Percentiles rank a stretch among this genome's conserved stretches.
Evolutionary conservation across 495 filamentous ascomycete genomes (phyloP).

Genomic region (Daldinia caldariorum): DNA sequence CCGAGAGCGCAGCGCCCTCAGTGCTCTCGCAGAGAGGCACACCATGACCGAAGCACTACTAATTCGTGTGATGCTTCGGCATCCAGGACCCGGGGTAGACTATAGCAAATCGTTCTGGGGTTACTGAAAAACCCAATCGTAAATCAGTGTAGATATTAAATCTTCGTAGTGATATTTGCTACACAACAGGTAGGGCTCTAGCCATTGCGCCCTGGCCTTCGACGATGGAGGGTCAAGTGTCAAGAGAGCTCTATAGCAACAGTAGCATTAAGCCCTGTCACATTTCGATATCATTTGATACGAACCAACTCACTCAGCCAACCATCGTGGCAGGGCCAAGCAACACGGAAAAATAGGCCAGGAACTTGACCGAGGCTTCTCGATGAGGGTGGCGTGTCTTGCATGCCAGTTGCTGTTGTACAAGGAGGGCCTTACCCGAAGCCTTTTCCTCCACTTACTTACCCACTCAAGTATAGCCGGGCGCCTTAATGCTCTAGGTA

Average conservation of each 20-base stretch:
- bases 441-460: conserved; percentile 35
- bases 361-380: conserved; percentile 39
- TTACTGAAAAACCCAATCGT: not conserved
- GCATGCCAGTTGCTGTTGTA: conserved; percentile 36
- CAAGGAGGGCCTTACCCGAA: conserved; percentile 44
- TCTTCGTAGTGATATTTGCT: conserved; percentile 16
- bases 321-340: conserved; percentile 24
- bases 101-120: not conserved
- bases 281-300: conserved; percentile 37
- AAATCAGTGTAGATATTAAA: not conserved
- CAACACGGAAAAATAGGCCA: conserved; percentile 26
- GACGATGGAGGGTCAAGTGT: conserved; percentile 16
- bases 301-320: conserved; percentile 25
- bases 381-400: conserved; percentile 41
- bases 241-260: conserved; percentile 21
- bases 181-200: conserved; percentile 28
- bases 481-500: conserved; percentile 23
- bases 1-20: not conserved
- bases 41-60: conserved; percentile 6
- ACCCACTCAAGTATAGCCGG: conserved; percentile 32
- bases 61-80: conserved; percentile 9
- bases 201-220: conserved; percentile 25
- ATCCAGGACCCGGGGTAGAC: conserved; percentile 5
- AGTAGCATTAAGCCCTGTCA: conserved; percentile 38
- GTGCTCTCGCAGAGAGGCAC: conserved; percentile 4